Evolutionary conservation across 1,284 basidiomycete species (phyloP).

Genomic region (Malassezia obtusa): DNA sequence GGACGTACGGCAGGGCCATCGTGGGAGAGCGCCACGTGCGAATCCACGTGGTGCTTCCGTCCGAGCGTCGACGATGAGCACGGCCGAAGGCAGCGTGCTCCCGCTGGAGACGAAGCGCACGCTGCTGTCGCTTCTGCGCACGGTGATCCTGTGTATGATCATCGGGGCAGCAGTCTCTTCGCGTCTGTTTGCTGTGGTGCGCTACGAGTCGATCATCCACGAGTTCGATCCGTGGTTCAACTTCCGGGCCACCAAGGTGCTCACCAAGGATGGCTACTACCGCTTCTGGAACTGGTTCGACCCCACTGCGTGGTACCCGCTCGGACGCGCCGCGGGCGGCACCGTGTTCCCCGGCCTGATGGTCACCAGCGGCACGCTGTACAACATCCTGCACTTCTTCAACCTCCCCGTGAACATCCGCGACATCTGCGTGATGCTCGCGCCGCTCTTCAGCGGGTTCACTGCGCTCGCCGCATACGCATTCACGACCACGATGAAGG

Average conservation of each 20-base stretch:
- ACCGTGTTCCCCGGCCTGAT: constrained; percentile 94
- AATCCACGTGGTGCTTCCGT: constrained; percentile 2
- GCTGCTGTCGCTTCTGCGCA: constrained; percentile 30
- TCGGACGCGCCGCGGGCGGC: constrained; percentile 93
- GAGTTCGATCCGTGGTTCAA: constrained; percentile 82
- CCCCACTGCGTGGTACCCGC: constrained; percentile 89
- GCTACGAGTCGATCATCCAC: constrained; percentile 98
- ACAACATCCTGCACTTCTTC: constrained; percentile 74
- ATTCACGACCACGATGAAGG: constrained; percentile 53
- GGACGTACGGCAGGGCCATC: constrained; percentile 3
- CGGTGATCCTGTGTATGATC: constrained; percentile 45
- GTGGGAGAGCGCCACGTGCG: not conserved
- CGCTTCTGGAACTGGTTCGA: constrained; percentile 82
- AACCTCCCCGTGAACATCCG: constrained; percentile 95
- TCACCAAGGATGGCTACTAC: constrained; percentile 55
- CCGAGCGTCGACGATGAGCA: constrained; percentile 2
- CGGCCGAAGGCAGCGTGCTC: constrained; percentile 19
- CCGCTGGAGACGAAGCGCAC: not conserved
- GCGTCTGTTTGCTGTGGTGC: constrained; percentile 90
- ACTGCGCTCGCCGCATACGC: constrained; percentile 92
- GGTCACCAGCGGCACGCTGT: constrained; percentile 93
- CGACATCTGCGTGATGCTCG: constrained; percentile 91
- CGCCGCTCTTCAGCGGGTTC: constrained; percentile 88
- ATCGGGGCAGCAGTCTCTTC: constrained; percentile 77
- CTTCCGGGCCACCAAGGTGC: constrained; percentile 62